Percentiles rank a stretch among this genome's conserved stretches.
Conservation (phyloP, 2,329 filamentous ascomycete genomes). For the Cercospora nicotianae region DNA sequence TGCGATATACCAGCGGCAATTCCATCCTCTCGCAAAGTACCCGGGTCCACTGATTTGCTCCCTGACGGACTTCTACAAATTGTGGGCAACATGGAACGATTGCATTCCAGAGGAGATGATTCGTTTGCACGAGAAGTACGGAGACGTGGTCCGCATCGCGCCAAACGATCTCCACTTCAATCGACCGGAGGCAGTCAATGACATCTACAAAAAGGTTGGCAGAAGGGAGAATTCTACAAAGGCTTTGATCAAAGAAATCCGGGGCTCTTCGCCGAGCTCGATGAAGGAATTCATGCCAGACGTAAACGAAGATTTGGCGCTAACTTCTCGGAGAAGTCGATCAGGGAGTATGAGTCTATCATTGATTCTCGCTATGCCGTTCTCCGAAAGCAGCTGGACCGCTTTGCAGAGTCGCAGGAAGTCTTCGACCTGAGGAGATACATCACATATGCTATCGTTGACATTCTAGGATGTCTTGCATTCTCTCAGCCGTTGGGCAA, state of each 20-base stretch:
- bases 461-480: slow-evolving; percentile 7
- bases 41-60: slow-evolving; percentile 40
- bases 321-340: slow-evolving; percentile 1
- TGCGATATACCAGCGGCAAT: neutral
- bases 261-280: neutral
- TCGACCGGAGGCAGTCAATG: neutral
- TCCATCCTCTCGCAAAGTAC: slow-evolving; percentile 41
- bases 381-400: neutral
- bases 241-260: neutral
- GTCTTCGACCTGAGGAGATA: slow-evolving; percentile 7
- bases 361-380: slow-evolving; percentile 2
- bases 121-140: slow-evolving; percentile 16
- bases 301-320: neutral
- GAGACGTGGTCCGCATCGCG: slow-evolving; percentile 19
- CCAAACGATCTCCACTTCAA: slow-evolving; percentile 15
- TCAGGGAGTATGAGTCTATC: slow-evolving; percentile 4
- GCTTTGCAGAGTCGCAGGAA: neutral
- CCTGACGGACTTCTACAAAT: slow-evolving; percentile 11
- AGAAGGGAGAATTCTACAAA: slow-evolving; percentile 9
- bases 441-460: slow-evolving; percentile 9
- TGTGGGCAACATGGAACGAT: neutral
- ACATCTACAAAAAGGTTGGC: slow-evolving; percentile 11
- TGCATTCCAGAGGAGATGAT: neutral
- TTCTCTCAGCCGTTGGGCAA: slow-evolving; percentile 7
- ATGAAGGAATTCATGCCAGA: slow-evolving; percentile 3